Evolutionary conservation across 2,329 filamentous ascomycete genomes (phyloP).

Genomic region (Periconia digitata): DNA sequence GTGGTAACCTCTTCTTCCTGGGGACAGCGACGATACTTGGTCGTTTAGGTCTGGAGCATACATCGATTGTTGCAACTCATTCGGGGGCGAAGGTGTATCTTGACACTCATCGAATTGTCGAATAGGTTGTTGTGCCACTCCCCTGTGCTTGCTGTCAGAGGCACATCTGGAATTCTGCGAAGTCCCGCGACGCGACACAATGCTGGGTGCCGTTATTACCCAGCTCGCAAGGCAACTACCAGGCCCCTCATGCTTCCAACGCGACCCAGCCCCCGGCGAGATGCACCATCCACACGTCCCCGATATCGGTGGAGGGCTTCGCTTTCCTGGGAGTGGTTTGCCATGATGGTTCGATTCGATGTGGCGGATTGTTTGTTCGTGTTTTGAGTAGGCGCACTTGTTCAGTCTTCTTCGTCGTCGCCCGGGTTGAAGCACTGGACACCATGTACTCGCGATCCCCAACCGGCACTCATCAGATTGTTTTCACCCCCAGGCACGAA

Average conservation of each 20-base stretch:
- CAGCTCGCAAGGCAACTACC: background rate
- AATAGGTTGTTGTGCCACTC: too few relatives aligned
- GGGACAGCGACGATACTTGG: too few relatives aligned
- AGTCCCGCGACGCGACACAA: too few relatives aligned
- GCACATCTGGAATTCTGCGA: too few relatives aligned
- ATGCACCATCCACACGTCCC: background rate
- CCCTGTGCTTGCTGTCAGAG: too few relatives aligned
- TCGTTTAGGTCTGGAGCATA: too few relatives aligned
- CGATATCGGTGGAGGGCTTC: background rate
- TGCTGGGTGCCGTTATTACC: too few relatives aligned
- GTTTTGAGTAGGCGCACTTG: background rate
- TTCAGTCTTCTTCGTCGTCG: background rate
- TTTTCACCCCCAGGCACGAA: conserved; percentile 34
- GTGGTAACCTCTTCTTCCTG: too few relatives aligned
- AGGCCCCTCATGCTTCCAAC: background rate
- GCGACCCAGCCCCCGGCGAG: background rate
- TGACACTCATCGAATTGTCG: too few relatives aligned
- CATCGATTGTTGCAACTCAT: too few relatives aligned
- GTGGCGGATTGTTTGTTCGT: background rate
- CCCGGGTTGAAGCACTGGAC: conserved; percentile 27
- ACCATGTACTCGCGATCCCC: conserved; percentile 31
- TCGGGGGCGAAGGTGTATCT: too few relatives aligned
- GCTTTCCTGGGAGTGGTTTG: background rate
- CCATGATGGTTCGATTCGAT: background rate
- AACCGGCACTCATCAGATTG: conserved; percentile 31